Percentiles rank a stretch among this genome's conserved stretches.
Conservation (phyloP, 179 eudicot species). For the Beta macrorhiza region DNA sequence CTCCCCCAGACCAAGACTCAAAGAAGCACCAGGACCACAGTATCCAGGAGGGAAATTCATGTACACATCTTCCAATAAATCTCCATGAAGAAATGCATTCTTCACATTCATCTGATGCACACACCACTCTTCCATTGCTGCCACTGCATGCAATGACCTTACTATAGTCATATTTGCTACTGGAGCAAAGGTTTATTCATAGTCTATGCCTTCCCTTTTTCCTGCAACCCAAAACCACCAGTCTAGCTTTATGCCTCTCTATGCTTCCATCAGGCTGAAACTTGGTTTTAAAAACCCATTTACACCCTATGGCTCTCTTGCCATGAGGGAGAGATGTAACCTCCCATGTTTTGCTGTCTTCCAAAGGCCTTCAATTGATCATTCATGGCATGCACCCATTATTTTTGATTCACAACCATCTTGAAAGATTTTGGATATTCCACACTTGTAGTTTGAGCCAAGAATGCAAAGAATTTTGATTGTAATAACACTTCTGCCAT, state of each 20-base stretch:
- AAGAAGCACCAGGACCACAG: not conserved
- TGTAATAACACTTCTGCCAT: too few species aligned
- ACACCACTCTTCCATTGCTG: not conserved
- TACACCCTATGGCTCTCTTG: not conserved
- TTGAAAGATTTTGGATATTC: too few species aligned
- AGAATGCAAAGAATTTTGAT: too few species aligned
- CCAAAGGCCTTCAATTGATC: not conserved
- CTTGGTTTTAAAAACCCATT: not conserved
- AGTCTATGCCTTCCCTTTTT: not conserved
- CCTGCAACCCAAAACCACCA: not conserved
- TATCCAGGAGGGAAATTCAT: not conserved
- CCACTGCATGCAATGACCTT: not conserved
- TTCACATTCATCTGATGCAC: not conserved
- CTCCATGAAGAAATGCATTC: too few species aligned
- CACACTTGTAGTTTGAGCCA: too few species aligned
- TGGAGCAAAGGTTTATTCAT: not conserved
- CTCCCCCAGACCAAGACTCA: not conserved
- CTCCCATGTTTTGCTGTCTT: not conserved
- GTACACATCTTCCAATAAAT: too few species aligned
- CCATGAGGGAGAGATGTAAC: not conserved
- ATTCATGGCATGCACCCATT: not conserved
- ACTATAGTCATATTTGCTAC: not conserved
- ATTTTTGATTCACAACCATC: too few species aligned
- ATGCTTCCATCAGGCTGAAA: not conserved
- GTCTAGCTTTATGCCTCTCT: not conserved